Evolutionary conservation across 164 flowering plant species (phyloP), one percentile per base, ranked within the genome.

Genomic region (Amborella trichopoda): DNA sequence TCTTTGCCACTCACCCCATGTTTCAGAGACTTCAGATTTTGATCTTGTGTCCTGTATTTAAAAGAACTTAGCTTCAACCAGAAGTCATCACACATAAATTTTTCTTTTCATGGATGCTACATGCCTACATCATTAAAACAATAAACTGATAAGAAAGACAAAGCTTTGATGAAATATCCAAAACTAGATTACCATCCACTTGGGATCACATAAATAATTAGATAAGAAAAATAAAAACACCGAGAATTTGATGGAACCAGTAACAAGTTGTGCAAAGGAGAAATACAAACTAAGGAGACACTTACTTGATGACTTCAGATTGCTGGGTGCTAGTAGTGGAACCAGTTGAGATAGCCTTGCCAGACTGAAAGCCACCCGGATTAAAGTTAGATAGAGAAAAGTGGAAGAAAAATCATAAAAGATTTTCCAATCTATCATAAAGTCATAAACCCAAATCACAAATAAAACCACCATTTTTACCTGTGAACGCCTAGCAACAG

Each of bases 151-250:
- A 16, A 10, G 20, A 23, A 18, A 13, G 1, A 5, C 28, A 54
- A 11, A 26, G 54, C 83, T 75, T 63, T 77, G 48, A 80, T 79
- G 68, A 6, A 14, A 16, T 44, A 49, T 21, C 37, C 34, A 14
- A 14, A 54, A 4, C 11, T 16, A 16, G 1, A 10, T 3, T n/a
- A n/a, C n/a, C n/a, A n/a, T n/a, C n/a, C n/a, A n/a, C n/a, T n/a
- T n/a, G 19, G n/a, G 23, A 23, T 26, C 25, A 48, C 11, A 40
- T 17, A 30, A 6, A 30, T 6, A 6, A 30, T 6, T 30, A 30
- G 9, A 30, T 6, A 30, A 13, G 13, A 30, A 6, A 30, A 13
- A 30, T 30, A 6, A 30, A 13, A 30, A 30, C 34, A 30, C 13
- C 6, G 13, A 13, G 13, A 30, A 30, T 30, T 6, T 30, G 34